These are phyloP conservation scores for Immersiella caudata DNA, from an alignment of 495 filamentous ascomycete genomes.

Conservation along the genomic window DNA sequence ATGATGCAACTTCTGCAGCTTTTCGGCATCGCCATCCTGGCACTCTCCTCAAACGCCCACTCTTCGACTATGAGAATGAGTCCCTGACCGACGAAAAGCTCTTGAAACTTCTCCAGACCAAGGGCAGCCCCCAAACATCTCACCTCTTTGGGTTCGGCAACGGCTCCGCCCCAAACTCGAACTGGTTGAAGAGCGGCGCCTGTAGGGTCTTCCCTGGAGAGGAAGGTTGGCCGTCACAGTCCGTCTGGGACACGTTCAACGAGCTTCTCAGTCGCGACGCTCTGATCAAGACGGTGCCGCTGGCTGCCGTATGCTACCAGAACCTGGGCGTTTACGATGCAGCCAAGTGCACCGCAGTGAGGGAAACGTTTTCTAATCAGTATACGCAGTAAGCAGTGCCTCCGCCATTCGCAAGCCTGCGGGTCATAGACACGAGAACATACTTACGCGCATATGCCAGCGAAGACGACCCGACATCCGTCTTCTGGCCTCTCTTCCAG, in stretches of 20 bases:
- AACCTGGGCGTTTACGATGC: constrained; percentile 50
- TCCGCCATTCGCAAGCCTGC: no score
- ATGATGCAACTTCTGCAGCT: background rate
- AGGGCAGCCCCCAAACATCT: background rate
- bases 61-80: background rate
- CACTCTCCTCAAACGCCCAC: background rate
- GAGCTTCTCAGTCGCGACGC: constrained; percentile 35
- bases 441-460: background rate
- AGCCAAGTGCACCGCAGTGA: constrained; percentile 41
- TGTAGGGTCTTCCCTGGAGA: constrained; percentile 59
- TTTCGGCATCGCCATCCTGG: background rate
- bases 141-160: background rate
- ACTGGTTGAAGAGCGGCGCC: constrained; percentile 10
- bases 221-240: constrained; percentile 44
- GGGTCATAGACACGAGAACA: no score
- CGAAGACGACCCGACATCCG: constrained; percentile 23
- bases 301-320: constrained; percentile 49
- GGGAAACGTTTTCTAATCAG: constrained; percentile 36
- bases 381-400: constrained; percentile 17
- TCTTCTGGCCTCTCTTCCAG: constrained; percentile 26
- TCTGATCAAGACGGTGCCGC: constrained; percentile 30
- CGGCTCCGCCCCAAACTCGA: background rate
- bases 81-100: constrained; percentile 1
- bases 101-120: background rate
- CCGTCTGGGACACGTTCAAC: constrained; percentile 50